Conservation (phyloP, 2,329 filamentous ascomycete genomes). For the Xylariales sp. region DNA sequence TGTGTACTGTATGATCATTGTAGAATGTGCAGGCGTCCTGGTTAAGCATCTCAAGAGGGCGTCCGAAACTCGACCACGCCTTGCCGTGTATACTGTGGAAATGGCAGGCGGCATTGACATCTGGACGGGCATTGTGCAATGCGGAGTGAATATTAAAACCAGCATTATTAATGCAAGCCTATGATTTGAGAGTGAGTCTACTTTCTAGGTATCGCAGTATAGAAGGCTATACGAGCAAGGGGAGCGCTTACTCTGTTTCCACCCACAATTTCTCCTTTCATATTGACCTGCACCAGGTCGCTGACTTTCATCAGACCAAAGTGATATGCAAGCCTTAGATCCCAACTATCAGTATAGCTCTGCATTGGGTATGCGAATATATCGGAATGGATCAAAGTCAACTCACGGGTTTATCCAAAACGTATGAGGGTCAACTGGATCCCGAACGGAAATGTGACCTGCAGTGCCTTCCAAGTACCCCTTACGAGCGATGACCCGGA, state of each 20-base stretch:
- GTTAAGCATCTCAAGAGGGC: constrained; percentile 53
- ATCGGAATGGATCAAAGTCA: neutral
- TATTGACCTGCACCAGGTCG: constrained; percentile 60
- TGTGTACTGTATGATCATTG: constrained; percentile 51
- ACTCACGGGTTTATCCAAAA: constrained; percentile 62
- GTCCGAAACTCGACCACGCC: constrained; percentile 51
- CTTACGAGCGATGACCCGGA: constrained; percentile 54
- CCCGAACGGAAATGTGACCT: constrained; percentile 61
- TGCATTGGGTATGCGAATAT: too few relatives aligned
- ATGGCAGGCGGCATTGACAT: constrained; percentile 54
- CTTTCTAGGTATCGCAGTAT: too few relatives aligned
- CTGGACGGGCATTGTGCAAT: constrained; percentile 49
- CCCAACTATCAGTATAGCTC: too few relatives aligned
- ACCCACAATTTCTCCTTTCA: constrained; percentile 53
- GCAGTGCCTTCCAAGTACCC: constrained; percentile 59
- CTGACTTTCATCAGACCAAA: constrained; percentile 57
- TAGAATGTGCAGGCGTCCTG: constrained; percentile 52
- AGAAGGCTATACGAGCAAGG: too few relatives aligned
- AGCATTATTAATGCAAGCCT: constrained; percentile 49
- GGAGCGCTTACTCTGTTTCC: too few relatives aligned
- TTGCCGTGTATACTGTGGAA: constrained; percentile 51
- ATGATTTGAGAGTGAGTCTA: too few relatives aligned
- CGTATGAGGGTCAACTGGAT: constrained; percentile 51
- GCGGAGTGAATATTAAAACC: constrained; percentile 56
- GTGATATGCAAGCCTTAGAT: constrained; percentile 44